Evolutionary conservation across 2,329 filamentous ascomycete species (phyloP).

Genomic region (Botrytis paeoniae): DNA sequence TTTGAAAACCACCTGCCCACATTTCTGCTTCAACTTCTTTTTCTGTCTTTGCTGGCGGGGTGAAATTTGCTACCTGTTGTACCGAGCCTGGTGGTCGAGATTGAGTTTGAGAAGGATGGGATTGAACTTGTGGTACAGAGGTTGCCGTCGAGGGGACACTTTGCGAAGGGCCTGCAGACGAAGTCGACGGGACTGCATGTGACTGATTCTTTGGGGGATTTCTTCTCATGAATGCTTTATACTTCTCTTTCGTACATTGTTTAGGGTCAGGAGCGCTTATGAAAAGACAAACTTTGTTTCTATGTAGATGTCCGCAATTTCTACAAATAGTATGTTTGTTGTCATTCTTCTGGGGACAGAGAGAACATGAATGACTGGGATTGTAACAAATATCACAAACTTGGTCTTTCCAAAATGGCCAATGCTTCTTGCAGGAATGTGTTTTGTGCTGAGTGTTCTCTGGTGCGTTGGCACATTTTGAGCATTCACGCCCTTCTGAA

Average conservation of each 20-base stretch:
- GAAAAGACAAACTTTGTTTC: neutral
- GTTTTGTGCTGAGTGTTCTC: neutral
- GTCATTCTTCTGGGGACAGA: neutral
- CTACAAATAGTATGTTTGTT: neutral
- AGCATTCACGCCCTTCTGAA: neutral
- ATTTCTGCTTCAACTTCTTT: neutral
- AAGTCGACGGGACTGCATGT: neutral
- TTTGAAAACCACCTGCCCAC: neutral
- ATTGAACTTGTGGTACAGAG: neutral
- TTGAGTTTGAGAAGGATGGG: neutral
- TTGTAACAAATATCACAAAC: neutral
- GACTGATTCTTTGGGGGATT: too few relatives aligned
- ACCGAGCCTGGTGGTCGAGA: neutral
- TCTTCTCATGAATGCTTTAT: neutral
- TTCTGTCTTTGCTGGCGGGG: neutral
- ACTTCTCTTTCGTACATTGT: neutral
- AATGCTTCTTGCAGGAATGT: neutral
- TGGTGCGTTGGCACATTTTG: neutral
- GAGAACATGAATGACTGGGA: neutral
- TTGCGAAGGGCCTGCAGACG: neutral
- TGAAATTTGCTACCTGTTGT: neutral
- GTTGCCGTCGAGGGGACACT: neutral
- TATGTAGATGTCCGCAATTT: neutral
- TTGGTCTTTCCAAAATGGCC: neutral
- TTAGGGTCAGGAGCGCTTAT: neutral